phyloP scores from a whole-genome alignment of 805 yeast genomes.

The Metschnikowia drakensbergensis region DNA sequence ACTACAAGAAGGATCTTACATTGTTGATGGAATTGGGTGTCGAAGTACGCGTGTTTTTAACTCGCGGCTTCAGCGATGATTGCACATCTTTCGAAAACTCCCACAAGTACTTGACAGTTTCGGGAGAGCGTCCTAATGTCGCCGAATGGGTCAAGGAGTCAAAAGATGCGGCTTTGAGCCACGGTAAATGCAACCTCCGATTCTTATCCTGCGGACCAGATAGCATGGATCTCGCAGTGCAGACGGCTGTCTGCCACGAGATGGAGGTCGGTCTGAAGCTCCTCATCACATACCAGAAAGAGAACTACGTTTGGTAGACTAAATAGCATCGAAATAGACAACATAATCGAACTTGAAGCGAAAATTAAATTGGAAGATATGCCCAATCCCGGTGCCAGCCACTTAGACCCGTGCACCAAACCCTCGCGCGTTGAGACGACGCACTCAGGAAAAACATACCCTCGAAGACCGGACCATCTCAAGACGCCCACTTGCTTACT shows the following conservation, averaged over 20 bases:
- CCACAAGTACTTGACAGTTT: conserved; percentile 9
- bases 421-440: background rate
- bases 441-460: conserved; percentile 3
- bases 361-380: too few relatives aligned
- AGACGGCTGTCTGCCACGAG: conserved; percentile 6
- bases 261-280: conserved; percentile 11
- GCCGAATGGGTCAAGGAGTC: conserved; percentile 10
- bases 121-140: conserved; percentile 12
- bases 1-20: conserved; percentile 11
- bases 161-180: conserved; percentile 9
- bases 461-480: background rate
- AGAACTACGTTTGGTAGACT: conserved; percentile 15
- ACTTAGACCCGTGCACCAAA: background rate
- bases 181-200: conserved; percentile 1
- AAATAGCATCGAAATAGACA: background rate
- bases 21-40: conserved; percentile 10
- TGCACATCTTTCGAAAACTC: conserved; percentile 9
- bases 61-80: conserved; percentile 10
- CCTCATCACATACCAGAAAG: conserved; percentile 10
- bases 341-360: too few relatives aligned
- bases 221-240: conserved; percentile 14
- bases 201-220: conserved; percentile 16
- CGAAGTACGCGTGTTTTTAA: conserved; percentile 14
- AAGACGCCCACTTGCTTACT: background rate
- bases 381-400: background rate